Percentiles rank a stretch among this genome's conserved stretches.
phyloP scores from a whole-genome alignment of 1,139 yeast species.

The Debaryomyces nepalensis region DNA sequence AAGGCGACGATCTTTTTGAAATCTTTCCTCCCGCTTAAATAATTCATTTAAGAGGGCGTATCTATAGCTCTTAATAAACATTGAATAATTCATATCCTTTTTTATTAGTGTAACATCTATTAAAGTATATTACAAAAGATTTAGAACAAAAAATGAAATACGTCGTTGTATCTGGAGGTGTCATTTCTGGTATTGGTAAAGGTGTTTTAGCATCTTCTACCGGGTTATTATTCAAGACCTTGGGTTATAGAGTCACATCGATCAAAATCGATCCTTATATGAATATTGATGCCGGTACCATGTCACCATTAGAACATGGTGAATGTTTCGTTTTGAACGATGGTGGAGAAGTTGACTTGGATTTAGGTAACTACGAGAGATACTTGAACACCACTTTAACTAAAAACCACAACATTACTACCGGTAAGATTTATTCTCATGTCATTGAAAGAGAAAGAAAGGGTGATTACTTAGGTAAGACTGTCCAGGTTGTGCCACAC shows the following conservation, averaged over 20 bases:
- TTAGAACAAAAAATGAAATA: constrained; percentile 69
- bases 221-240: constrained; percentile 89
- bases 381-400: constrained; percentile 92
- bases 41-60: constrained; percentile 51
- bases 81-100: constrained; percentile 9
- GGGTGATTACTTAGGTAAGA: constrained; percentile 97
- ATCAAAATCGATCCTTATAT: constrained; percentile 98
- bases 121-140: background rate
- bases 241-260: constrained; percentile 93
- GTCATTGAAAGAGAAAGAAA: constrained; percentile 94
- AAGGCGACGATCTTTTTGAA: constrained; percentile 15
- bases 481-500: constrained; percentile 99
- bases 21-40: constrained; percentile 56
- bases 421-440: constrained; percentile 94
- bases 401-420: constrained; percentile 92
- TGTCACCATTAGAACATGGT: constrained; percentile 99
- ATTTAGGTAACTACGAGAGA: constrained; percentile 96
- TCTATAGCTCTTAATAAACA: constrained; percentile 21
- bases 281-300: constrained; percentile 99
- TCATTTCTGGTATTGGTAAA: constrained; percentile 97
- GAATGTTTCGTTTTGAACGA: constrained; percentile 97
- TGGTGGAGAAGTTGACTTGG: constrained; percentile 99
- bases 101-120: constrained; percentile 12
- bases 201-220: constrained; percentile 98
- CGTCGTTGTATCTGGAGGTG: constrained; percentile 99